phyloP scores from a whole-genome alignment of 495 filamentous ascomycete genomes.

The Trichoderma reesei region DNA sequence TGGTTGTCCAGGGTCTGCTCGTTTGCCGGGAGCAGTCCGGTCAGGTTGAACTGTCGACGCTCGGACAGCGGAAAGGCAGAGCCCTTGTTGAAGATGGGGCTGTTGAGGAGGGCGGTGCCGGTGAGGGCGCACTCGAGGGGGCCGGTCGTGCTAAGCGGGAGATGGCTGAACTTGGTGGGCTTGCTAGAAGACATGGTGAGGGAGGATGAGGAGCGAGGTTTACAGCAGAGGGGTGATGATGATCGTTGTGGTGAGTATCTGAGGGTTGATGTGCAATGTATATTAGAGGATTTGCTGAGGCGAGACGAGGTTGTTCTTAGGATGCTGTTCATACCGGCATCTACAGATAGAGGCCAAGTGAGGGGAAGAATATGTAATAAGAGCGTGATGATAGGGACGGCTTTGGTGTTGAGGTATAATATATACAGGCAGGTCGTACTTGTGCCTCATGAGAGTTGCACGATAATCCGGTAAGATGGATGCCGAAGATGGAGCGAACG shows the following conservation, averaged over 20 bases:
- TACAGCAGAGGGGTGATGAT: not conserved
- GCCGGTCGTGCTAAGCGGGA: slow-evolving; percentile 54
- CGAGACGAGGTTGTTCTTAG: not conserved
- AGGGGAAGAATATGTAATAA: not conserved
- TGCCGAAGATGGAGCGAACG: not conserved
- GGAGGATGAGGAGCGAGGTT: not conserved
- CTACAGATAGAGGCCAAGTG: not conserved
- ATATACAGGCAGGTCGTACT: no score
- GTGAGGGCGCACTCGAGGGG: slow-evolving; percentile 51
- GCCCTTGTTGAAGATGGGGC: slow-evolving; percentile 75
- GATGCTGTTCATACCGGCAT: not conserved
- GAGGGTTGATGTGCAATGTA: not conserved
- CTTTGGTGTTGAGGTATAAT: not conserved
- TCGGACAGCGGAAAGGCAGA: slow-evolving; percentile 65
- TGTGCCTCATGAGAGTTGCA: not conserved
- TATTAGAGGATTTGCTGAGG: not conserved
- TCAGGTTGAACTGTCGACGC: slow-evolving; percentile 55
- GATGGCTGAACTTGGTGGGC: slow-evolving; percentile 43
- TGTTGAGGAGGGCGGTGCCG: slow-evolving; percentile 54
- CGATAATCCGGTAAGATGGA: not conserved
- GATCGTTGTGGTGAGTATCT: not conserved
- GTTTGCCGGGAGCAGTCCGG: slow-evolving; percentile 60
- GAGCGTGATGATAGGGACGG: not conserved
- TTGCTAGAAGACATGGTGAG: slow-evolving; percentile 19
- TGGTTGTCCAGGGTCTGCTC: slow-evolving; percentile 77